These are phyloP conservation scores for Ophiostoma pallidulum DNA, from an alignment of 2,329 filamentous ascomycete species.

Conservation along the genomic window DNA sequence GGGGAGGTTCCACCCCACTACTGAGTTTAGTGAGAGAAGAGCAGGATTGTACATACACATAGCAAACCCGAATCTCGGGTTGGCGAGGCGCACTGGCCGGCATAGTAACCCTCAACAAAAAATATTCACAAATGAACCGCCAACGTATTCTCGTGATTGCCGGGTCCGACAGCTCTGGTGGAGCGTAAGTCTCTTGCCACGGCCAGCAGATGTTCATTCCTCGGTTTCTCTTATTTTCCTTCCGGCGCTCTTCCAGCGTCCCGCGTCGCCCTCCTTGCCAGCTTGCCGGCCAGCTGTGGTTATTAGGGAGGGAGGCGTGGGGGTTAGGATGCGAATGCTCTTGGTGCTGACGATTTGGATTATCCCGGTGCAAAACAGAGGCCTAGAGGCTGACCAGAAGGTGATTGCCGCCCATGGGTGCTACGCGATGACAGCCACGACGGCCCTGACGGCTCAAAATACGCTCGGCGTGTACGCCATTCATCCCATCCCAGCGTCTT, in stretches of 20 bases:
- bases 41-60: neutral
- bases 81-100: too few species aligned
- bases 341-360: too few species aligned
- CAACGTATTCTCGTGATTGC: constrained; percentile 68
- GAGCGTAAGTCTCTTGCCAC: constrained; percentile 50
- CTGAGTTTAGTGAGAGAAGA: too few species aligned
- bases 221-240: neutral
- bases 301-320: too few species aligned
- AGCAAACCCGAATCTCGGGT: neutral
- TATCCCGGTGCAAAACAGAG: constrained; percentile 40
- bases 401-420: constrained; percentile 85
- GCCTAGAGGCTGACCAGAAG: constrained; percentile 92
- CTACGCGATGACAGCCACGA: constrained; percentile 94
- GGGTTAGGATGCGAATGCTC: too few species aligned
- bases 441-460: constrained; percentile 92
- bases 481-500: constrained; percentile 66
- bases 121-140: too few species aligned
- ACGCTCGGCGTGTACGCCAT: constrained; percentile 76
- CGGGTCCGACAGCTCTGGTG: constrained; percentile 83
- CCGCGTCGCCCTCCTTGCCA: too few species aligned
- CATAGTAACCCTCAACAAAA: too few species aligned
- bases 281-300: too few species aligned
- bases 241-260: neutral
- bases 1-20: too few species aligned
- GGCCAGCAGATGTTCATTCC: neutral